phyloP scores from a whole-genome alignment of 176 grass and related monocot genomes.

The Hsuehochloa calcarea region DNA sequence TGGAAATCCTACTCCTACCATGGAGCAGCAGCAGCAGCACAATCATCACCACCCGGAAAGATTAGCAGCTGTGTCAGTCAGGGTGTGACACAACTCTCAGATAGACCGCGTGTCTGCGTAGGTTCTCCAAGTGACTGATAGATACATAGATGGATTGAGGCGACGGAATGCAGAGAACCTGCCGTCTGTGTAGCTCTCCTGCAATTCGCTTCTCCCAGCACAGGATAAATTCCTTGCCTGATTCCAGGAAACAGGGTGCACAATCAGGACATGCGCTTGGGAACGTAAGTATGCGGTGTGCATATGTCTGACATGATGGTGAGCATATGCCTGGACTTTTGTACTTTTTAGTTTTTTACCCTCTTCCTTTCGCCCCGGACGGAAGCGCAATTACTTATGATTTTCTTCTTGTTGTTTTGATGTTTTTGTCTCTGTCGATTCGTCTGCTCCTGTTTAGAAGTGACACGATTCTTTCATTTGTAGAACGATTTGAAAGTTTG shows the following conservation, averaged over 20 bases:
- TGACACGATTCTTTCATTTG: neutral
- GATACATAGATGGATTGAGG: neutral
- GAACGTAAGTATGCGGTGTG: neutral
- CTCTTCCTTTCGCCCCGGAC: neutral
- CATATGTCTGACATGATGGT: neutral
- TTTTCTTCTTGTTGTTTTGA: neutral
- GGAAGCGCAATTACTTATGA: neutral
- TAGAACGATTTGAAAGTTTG: neutral
- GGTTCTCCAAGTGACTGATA: neutral
- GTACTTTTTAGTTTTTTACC: neutral
- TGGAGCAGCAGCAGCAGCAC: neutral
- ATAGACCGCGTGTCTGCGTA: neutral
- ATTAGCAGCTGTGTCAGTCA: neutral
- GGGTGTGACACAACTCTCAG: neutral
- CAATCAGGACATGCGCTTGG: neutral
- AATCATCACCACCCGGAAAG: conserved; percentile 28
- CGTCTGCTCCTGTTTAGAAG: conserved; percentile 6
- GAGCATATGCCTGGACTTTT: neutral
- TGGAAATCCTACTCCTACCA: neutral
- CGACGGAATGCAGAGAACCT: neutral
- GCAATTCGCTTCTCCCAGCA: neutral
- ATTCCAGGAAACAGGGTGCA: neutral
- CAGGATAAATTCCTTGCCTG: neutral
- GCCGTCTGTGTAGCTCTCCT: neutral
- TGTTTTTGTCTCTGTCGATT: conserved; percentile 10